These are phyloP conservation scores for Aspergillus spinulosporus DNA, from an alignment of 2,329 filamentous ascomycete genomes.

Conservation along the genomic window DNA sequence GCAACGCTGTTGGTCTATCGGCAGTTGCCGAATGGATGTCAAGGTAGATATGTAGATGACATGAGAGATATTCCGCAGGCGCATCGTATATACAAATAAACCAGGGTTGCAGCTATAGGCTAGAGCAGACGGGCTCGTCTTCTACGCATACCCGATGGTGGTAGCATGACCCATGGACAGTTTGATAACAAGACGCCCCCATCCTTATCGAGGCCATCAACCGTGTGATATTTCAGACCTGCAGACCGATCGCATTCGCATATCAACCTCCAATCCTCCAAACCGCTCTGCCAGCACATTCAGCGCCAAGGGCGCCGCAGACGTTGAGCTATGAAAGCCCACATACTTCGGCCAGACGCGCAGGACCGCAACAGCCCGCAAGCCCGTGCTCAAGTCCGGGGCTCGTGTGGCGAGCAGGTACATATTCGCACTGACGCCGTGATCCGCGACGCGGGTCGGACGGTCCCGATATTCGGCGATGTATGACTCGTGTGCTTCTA, in stretches of 20 bases:
- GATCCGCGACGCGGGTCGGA: background rate
- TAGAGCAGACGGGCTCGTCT: too few relatives aligned
- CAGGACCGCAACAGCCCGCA: background rate
- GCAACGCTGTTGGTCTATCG: too few relatives aligned
- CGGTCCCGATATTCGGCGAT: background rate
- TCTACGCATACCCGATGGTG: too few relatives aligned
- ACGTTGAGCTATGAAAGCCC: background rate
- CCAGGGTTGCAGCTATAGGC: too few relatives aligned
- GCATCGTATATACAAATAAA: too few relatives aligned
- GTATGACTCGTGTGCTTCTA: background rate
- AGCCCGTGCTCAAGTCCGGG: background rate
- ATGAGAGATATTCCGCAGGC: too few relatives aligned
- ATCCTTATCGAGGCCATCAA: too few relatives aligned
- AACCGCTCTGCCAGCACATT: background rate
- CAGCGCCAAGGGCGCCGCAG: background rate
- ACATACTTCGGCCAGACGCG: background rate
- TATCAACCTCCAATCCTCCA: background rate
- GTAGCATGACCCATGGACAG: too few relatives aligned
- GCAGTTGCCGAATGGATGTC: too few relatives aligned
- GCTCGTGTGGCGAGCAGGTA: background rate
- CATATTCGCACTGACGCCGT: background rate
- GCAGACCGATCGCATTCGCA: background rate
- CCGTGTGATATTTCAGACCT: too few relatives aligned
- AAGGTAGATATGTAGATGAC: too few relatives aligned
- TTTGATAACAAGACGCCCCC: too few relatives aligned